Conservation (phyloP, 2,329 filamentous ascomycete genomes). For the Byssochlamys sp. region DNA sequence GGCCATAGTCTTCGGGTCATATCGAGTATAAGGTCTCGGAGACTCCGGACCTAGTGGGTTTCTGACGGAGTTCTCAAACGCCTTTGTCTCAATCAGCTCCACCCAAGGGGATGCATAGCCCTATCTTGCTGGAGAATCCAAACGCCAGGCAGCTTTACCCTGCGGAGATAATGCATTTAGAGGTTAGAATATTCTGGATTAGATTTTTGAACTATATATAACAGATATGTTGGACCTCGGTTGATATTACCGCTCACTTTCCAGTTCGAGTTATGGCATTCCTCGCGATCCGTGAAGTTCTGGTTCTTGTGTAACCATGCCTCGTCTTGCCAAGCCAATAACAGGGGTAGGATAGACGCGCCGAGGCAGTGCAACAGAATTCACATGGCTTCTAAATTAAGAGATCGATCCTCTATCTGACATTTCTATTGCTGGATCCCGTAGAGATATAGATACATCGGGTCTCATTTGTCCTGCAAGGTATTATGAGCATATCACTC, state of each 20-base stretch:
- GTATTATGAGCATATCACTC: not conserved
- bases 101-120: too few relatives aligned
- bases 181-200: not conserved
- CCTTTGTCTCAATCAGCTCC: too few relatives aligned
- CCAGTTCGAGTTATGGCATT: not conserved
- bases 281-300: not conserved
- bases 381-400: not conserved
- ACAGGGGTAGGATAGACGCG: not conserved
- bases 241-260: not conserved
- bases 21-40: not conserved
- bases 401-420: not conserved
- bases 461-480: not conserved
- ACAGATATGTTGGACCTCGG: not conserved
- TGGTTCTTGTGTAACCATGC: not conserved
- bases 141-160: too few relatives aligned
- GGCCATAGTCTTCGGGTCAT: slow-evolving; percentile 43
- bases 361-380: not conserved
- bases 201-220: not conserved
- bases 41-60: too few relatives aligned
- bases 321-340: not conserved
- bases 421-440: not conserved
- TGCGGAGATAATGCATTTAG: not conserved
- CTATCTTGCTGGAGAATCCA: too few relatives aligned
- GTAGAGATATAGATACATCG: not conserved
- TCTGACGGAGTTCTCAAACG: too few relatives aligned